Base-by-base conservation (phyloP, 2,329 filamentous ascomycete species). In the Pestalotiopsis sp. region DNA sequence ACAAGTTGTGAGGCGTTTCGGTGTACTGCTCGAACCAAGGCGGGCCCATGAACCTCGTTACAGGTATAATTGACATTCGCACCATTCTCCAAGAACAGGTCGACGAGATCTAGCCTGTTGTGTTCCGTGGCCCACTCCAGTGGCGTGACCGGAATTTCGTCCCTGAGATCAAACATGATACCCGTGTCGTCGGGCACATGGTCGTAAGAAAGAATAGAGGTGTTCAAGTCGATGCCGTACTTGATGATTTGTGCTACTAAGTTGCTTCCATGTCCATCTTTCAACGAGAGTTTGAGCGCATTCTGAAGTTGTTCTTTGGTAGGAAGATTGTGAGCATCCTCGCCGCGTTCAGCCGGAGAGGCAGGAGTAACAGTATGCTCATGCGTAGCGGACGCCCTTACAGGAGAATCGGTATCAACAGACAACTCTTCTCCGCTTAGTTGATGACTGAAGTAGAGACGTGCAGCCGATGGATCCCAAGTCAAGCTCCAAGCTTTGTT, bases 61-160 rank as follows among this genome's bases (percentile, higher is more conserved):
- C 3, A 31, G 6, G 67, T 64, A 49, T 12, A 57, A 45, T 68
- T 68, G n/a, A 61, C 41, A 20, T 68, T 25, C 45, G 67, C 67
- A 13, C 67, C 67, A n/a, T 49, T 61, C 14, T 39, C 61, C 2
- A 68, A 45, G 23, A 68, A 65, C n/a, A 65, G 61, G 14, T 23
- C 36, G 41, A 68, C 49, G 14, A 68, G 67, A 31, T 68, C 61
- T 17, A 45, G 27, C 23, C 61, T 39, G 31, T 31, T 45, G 14
- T 65, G 41, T 57, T 68, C 61, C n/a, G 61, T 49, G 12, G 61
- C 67, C 67, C 67, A 68, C 38, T 68, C 67, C 12, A 68, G 12
- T 31, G 66, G 66, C 20, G 14, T 65, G 17, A 68, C 61, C 20
- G 57, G 14, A 39, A 67, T 63, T 39, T 58, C 12, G 7, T 52